Conservation (phyloP, 176 grass and related monocot genomes). For the Bothriochloa decipiens region DNA sequence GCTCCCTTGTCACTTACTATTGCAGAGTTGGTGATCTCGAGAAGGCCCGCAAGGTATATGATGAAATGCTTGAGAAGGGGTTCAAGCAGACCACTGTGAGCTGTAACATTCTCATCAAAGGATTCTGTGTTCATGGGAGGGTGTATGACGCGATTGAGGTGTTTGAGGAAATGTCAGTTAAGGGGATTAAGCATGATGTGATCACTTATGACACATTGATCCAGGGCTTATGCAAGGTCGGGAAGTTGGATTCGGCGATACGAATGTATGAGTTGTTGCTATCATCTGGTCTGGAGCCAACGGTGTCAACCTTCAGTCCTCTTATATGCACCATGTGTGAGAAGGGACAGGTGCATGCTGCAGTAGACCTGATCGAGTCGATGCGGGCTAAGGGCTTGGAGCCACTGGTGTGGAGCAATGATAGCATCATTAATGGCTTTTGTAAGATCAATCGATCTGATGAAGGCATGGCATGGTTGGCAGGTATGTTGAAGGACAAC, state of each 20-base stretch:
- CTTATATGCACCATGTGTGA: slow-evolving; percentile 64
- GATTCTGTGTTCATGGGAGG: slow-evolving; percentile 56
- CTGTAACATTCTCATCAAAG: slow-evolving; percentile 60
- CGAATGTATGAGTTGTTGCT: slow-evolving; percentile 49
- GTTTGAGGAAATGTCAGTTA: slow-evolving; percentile 66
- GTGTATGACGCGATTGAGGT: slow-evolving; percentile 52
- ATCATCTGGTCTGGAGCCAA: slow-evolving; percentile 62
- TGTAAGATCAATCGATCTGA: slow-evolving; percentile 64
- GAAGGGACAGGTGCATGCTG: slow-evolving; percentile 58
- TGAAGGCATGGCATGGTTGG: slow-evolving; percentile 79
- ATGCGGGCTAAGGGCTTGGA: slow-evolving; percentile 74
- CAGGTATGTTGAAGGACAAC: slow-evolving; percentile 71
- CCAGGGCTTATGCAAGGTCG: slow-evolving; percentile 65
- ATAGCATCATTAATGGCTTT: slow-evolving; percentile 66
- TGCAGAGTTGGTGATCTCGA: slow-evolving; percentile 63
- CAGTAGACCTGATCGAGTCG: slow-evolving; percentile 62
- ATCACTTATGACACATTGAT: slow-evolving; percentile 79
- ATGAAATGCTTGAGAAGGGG: slow-evolving; percentile 71
- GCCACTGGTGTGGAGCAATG: slow-evolving; percentile 57
- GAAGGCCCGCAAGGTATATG: slow-evolving; percentile 59
- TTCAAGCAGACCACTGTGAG: slow-evolving; percentile 65
- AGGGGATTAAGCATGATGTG: slow-evolving; percentile 62
- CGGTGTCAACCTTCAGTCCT: slow-evolving; percentile 56
- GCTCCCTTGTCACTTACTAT: slow-evolving; percentile 47
- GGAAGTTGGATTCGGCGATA: slow-evolving; percentile 47